Evolutionary conservation across 2,329 filamentous ascomycete genomes (phyloP).

Genomic region (Plectosphaerella cucumerina): DNA sequence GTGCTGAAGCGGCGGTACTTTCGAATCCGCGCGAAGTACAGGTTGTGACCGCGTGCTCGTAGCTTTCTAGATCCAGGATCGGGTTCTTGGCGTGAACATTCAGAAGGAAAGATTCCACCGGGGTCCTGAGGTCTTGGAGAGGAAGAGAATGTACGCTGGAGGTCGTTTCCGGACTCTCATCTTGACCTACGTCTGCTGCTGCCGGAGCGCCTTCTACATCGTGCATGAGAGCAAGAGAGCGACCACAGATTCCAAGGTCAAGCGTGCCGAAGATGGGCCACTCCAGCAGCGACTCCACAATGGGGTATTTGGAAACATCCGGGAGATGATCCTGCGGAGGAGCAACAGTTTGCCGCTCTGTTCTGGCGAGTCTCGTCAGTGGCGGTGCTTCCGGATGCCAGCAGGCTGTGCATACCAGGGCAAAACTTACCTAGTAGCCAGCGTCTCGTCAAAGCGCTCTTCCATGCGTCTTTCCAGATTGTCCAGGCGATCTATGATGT

Average conservation of each 20-base stretch:
- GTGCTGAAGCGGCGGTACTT: background rate
- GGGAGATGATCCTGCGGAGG: too few relatives aligned
- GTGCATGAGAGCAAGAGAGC: background rate
- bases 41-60: background rate
- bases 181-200: too few relatives aligned
- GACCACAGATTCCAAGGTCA: background rate
- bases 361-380: too few relatives aligned
- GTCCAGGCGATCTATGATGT: background rate
- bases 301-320: background rate
- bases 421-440: too few relatives aligned
- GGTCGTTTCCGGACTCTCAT: too few relatives aligned
- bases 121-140: background rate
- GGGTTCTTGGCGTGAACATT: background rate
- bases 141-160: background rate
- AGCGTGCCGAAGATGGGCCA: background rate
- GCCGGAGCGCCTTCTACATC: background rate
- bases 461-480: background rate
- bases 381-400: too few relatives aligned
- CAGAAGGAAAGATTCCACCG: background rate
- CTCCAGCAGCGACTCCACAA: background rate
- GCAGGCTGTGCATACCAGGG: too few relatives aligned
- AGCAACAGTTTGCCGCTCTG: too few relatives aligned
- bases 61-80: background rate
- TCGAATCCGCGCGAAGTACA: background rate
- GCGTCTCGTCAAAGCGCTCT: background rate